These are phyloP conservation scores for Trypanosoma caninum DNA, from an alignment of 208 protist species.

Conservation along the genomic window DNA sequence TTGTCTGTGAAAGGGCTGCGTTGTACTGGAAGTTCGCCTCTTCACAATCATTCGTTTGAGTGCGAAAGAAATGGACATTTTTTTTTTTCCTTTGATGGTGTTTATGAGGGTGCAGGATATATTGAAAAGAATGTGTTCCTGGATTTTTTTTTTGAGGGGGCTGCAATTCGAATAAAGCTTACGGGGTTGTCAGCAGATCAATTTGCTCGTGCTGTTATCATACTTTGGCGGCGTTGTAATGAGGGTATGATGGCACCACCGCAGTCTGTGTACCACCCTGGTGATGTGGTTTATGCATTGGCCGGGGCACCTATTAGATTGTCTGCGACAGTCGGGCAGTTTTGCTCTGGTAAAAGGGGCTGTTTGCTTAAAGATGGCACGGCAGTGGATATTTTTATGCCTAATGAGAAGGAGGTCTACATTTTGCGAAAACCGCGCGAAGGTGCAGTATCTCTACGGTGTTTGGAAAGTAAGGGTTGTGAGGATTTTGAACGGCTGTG, in stretches of 20 bases:
- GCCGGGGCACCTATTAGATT: constrained; percentile 9
- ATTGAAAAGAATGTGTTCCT: constrained; percentile 6
- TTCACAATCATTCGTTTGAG: constrained; percentile 9
- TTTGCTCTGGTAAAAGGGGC: background rate
- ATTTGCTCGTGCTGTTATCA: constrained; percentile 4
- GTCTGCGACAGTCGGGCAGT: background rate
- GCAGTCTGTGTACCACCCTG: background rate
- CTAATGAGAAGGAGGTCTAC: constrained; percentile 6
- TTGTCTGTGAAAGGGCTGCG: constrained; percentile 3
- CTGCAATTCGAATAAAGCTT: constrained; percentile 2
- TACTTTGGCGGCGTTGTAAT: background rate
- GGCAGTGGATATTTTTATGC: constrained; percentile 12
- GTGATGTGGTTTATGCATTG: constrained; percentile 12
- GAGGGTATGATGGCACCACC: background rate
- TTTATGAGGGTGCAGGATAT: background rate
- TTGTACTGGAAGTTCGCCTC: background rate
- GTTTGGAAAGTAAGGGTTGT: background rate
- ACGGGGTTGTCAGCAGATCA: constrained; percentile 3
- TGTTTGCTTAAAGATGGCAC: background rate
- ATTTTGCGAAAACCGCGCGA: background rate
- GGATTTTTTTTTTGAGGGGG: constrained; percentile 8
- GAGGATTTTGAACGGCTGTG: background rate
- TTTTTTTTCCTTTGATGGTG: background rate
- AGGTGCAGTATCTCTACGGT: background rate
- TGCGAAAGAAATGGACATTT: background rate